Evolutionary conservation across 192 early-diverging fungal genomes (phyloP), one percentile per base, ranked within the genome.

Genomic region (Entomortierella parvispora): DNA sequence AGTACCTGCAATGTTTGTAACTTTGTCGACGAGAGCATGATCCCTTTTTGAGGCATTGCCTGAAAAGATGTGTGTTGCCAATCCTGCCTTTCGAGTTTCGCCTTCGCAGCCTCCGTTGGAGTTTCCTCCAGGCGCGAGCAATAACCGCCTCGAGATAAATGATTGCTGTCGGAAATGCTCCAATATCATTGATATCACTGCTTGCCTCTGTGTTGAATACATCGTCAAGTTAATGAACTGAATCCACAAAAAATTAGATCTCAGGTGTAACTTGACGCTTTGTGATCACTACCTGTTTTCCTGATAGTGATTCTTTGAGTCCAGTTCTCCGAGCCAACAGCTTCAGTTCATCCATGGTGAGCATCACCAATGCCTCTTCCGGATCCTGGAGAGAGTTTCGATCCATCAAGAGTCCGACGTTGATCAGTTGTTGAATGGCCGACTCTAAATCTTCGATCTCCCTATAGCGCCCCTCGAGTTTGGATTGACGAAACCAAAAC

Each of bases 101-200:
- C 74, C 49, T 9, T 55, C 62, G 37, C 12, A 40, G 5, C 37
- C 37, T 11, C 49, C 61, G 51, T 68, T 33, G 4, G 42, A 15
- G 0, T 34, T 18, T 59, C 65, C 74, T 0, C 74, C 66, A 12
- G 74, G 74, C 1, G 60, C 74, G 4, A 77, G 52, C 15, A 77
- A 47, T 12, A 77, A 22, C 20, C 74, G 61, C 55, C 52, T 77
- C 22, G 61, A 77, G 2, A 77, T 44, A 26, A 77, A 77, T 0
- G 74, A 68, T n/a, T 77, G 74, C 37, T 68, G 65, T 20, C 74
- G 65, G 68, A 68, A 77, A 60, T 77, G 74, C 1, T 68, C 65
- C 45, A 77, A 26, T 40, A 77, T 68, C 7, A 29, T 63, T 2
- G 51, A 31, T 0, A 77, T 48, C 18, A 77, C 8, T 0, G 17